Percentiles rank a stretch among this genome's conserved stretches.
These are phyloP conservation scores for Themeda triandra DNA, from an alignment of 176 grass and related monocot species.

Conservation along the genomic window DNA sequence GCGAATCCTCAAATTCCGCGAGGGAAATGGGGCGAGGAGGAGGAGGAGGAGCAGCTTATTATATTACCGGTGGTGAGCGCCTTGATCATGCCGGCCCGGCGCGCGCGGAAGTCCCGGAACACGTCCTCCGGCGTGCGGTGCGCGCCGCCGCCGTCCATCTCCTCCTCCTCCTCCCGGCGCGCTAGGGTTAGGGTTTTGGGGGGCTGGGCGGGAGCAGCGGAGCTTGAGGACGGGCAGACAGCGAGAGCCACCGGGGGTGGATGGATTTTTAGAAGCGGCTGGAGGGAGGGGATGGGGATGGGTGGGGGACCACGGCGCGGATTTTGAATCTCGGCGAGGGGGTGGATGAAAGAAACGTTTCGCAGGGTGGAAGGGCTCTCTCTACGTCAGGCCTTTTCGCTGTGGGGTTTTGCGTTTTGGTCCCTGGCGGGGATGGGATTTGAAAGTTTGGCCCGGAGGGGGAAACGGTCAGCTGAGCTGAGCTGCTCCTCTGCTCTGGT, in stretches of 20 bases:
- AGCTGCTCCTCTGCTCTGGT: background rate
- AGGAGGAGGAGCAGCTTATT: background rate
- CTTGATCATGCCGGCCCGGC: constrained; percentile 87
- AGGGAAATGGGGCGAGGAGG: background rate
- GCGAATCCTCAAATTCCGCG: background rate
- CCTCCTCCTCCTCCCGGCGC: no score
- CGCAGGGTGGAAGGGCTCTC: no score
- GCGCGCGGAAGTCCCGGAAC: constrained; percentile 87
- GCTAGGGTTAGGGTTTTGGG: constrained; percentile 69
- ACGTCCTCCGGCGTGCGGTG: constrained; percentile 87
- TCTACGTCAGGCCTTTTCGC: background rate
- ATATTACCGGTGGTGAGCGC: constrained; percentile 94
- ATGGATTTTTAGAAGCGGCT: constrained; percentile 24
- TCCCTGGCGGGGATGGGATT: background rate
- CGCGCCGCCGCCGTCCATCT: constrained; percentile 51
- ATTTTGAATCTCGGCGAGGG: constrained; percentile 25
- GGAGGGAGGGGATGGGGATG: background rate
- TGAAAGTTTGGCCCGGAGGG: background rate
- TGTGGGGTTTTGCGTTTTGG: background rate
- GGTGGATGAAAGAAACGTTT: background rate
- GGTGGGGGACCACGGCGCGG: constrained; percentile 16
- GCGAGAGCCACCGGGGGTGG: constrained; percentile 20
- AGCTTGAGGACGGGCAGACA: constrained; percentile 33
- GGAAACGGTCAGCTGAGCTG: constrained; percentile 2
- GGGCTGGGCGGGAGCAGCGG: background rate